Evolutionary conservation across 129 eudicot genomes (phyloP).

Genomic region (Flaveria sonorensis): DNA sequence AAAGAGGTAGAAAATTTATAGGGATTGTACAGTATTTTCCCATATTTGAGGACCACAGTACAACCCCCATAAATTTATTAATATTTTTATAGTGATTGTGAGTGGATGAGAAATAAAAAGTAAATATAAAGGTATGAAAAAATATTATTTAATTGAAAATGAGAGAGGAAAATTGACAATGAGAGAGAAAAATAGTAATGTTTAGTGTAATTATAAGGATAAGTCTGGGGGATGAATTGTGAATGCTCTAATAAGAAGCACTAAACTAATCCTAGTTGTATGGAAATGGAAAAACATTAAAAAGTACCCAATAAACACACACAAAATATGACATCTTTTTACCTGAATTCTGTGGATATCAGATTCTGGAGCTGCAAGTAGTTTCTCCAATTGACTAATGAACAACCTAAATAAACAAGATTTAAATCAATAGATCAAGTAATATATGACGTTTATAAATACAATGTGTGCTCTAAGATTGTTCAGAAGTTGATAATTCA

Average conservation of each 20-base stretch:
- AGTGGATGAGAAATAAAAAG: too few relatives aligned
- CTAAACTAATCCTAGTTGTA: background rate
- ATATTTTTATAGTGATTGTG: too few relatives aligned
- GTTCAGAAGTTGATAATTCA: background rate
- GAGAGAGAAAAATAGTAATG: too few relatives aligned
- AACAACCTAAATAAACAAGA: conserved; percentile 51
- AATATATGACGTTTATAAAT: conserved; percentile 12
- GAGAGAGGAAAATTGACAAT: too few relatives aligned
- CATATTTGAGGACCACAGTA: too few relatives aligned
- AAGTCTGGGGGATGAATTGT: too few relatives aligned
- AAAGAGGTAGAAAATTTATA: too few relatives aligned
- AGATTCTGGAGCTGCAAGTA: conserved; percentile 32
- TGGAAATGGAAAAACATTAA: background rate
- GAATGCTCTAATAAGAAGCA: background rate
- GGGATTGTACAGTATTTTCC: too few relatives aligned
- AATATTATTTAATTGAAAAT: too few relatives aligned
- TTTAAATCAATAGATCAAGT: background rate
- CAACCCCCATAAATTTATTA: too few relatives aligned
- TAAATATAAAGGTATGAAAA: too few relatives aligned
- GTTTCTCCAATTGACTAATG: conserved; percentile 46
- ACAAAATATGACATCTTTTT: conserved; percentile 8
- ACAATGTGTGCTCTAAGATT: background rate
- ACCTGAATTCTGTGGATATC: conserved; percentile 46
- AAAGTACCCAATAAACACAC: background rate
- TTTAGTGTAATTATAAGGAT: too few relatives aligned